Conservation (phyloP, 2,329 filamentous ascomycete species). For the Allantophomopsis cytisporea region DNA sequence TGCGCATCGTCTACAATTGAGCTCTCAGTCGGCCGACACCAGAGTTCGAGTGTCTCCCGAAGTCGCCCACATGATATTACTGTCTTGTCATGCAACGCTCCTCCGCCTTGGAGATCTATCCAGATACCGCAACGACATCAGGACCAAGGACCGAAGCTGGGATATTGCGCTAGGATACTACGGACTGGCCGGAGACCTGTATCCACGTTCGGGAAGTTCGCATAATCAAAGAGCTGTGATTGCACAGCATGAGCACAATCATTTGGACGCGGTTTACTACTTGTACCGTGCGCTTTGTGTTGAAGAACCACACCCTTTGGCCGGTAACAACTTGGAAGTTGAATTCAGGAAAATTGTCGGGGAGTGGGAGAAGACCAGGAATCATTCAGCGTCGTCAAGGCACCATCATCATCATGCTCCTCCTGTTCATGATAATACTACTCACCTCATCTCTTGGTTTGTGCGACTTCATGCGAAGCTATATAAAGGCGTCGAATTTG, state of each 20-base stretch:
- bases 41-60: conserved; percentile 10
- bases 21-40: conserved; percentile 11
- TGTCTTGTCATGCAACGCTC: conserved; percentile 70
- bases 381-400: conserved; percentile 6
- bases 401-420: no score
- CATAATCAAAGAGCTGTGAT: conserved; percentile 89
- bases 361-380: conserved; percentile 34
- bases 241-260: conserved; percentile 61
- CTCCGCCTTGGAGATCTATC: conserved; percentile 83
- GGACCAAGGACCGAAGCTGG: conserved; percentile 58
- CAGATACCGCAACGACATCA: conserved; percentile 68
- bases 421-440: conserved; percentile 13
- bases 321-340: conserved; percentile 61
- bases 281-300: conserved; percentile 74
- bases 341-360: conserved; percentile 58
- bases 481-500: conserved; percentile 63
- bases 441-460: conserved; percentile 68
- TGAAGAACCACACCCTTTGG: conserved; percentile 60
- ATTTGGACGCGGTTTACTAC: conserved; percentile 78
- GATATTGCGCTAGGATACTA: conserved; percentile 77
- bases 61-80: conserved; percentile 35
- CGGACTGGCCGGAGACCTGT: conserved; percentile 62
- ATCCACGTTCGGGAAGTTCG: conserved; percentile 66
- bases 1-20: conserved; percentile 15
- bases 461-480: conserved; percentile 75